Conservation (phyloP, 208 protist genomes). For the Trypanosomatidae sp. region DNA sequence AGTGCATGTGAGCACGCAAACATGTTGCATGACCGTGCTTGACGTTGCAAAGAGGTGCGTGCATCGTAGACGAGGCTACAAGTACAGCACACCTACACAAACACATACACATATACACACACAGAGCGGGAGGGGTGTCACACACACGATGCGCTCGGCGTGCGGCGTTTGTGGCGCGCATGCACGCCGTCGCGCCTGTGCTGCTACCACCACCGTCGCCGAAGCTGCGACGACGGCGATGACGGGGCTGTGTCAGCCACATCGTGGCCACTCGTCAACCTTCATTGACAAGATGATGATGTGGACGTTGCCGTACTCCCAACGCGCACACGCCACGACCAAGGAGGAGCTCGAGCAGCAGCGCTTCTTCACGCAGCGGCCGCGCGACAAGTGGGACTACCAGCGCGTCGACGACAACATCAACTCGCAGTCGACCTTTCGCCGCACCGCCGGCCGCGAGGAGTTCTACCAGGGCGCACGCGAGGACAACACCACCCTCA, state of each 20-base stretch:
- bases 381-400: conserved; percentile 76
- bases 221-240: neutral
- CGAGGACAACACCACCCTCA: conserved; percentile 58
- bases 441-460: conserved; percentile 40
- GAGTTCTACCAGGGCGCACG: conserved; percentile 60
- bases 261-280: conserved; percentile 64
- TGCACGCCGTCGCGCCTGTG: no score
- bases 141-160: no score
- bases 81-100: no score
- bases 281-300: no score
- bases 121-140: no score
- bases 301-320: conserved; percentile 62
- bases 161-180: no score
- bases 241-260: conserved; percentile 10
- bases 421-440: conserved; percentile 72
- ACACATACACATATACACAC: no score
- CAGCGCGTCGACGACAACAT: conserved; percentile 83
- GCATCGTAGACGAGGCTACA: no score
- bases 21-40: no score
- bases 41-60: no score
- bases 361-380: conserved; percentile 50
- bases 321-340: conserved; percentile 25
- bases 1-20: no score
- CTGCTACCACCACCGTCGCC: neutral
- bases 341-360: conserved; percentile 61